Percentiles rank a stretch among this genome's conserved stretches.
Evolutionary conservation across 768 basidiomycete species (phyloP).

Genomic region (Boletus edulis): DNA sequence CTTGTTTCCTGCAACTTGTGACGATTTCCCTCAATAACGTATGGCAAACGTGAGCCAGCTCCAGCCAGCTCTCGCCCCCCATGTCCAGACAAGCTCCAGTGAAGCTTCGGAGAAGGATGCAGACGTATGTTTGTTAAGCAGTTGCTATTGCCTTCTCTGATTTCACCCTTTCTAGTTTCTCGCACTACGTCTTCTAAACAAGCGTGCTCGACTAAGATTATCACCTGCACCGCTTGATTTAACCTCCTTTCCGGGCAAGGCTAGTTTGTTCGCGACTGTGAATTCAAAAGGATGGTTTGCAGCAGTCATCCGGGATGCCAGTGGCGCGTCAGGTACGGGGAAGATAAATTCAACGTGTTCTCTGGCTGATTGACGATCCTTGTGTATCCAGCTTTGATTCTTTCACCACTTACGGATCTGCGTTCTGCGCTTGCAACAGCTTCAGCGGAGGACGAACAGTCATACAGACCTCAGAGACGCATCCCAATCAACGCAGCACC

Average conservation of each 20-base stretch:
- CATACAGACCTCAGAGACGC: slow-evolving; percentile 53
- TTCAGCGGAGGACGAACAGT: slow-evolving; percentile 35
- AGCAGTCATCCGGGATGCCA: slow-evolving; percentile 43
- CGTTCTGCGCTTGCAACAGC: slow-evolving; percentile 48
- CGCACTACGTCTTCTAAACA: slow-evolving; percentile 45
- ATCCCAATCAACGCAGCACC: slow-evolving; percentile 42
- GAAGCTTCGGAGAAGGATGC: slow-evolving; percentile 31
- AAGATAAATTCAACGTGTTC: neutral
- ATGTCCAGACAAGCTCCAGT: slow-evolving; percentile 23
- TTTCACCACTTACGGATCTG: slow-evolving; percentile 62
- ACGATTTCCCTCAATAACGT: neutral
- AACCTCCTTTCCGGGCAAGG: slow-evolving; percentile 40
- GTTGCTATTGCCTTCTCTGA: slow-evolving; percentile 2
- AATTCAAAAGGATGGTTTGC: slow-evolving; percentile 71
- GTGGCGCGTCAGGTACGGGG: slow-evolving; percentile 38
- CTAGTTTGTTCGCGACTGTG: slow-evolving; percentile 55
- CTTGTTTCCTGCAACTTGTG: neutral
- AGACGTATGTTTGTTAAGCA: slow-evolving; percentile 18
- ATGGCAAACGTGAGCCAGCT: slow-evolving; percentile 35
- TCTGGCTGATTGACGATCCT: neutral
- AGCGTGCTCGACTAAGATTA: slow-evolving; percentile 61
- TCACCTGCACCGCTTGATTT: slow-evolving; percentile 51
- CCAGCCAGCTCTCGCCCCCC: slow-evolving; percentile 21
- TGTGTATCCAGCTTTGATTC: slow-evolving; percentile 47
- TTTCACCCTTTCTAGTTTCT: slow-evolving; percentile 32